A percentile compares a stretch with the other conserved stretches of the same genome.
These are phyloP conservation scores for Ustilaginoidea virens DNA, from an alignment of 2,329 filamentous ascomycete genomes.

Conservation along the genomic window DNA sequence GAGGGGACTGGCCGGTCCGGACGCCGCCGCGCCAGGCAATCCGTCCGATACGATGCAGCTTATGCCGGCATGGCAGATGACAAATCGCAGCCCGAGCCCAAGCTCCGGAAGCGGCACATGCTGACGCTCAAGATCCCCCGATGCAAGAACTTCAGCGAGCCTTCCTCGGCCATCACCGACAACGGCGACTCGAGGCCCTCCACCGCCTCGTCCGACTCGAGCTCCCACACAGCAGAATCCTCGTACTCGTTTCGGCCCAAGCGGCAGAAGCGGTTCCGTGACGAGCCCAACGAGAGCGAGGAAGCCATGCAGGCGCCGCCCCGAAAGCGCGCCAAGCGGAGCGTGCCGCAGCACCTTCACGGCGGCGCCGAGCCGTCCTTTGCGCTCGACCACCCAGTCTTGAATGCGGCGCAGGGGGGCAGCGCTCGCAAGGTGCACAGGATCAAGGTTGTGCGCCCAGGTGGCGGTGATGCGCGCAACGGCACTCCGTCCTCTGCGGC, in stretches of 20 bases:
- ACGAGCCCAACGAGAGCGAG: conserved; percentile 29
- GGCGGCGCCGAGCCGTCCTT: conserved; percentile 6
- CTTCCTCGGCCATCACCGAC: conserved; percentile 19
- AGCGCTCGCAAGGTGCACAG: conserved; percentile 19
- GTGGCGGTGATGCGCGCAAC: conserved; percentile 12
- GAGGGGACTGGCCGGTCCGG: conserved; percentile 6
- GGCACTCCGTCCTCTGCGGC: conserved; percentile 13
- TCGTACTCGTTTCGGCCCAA: conserved; percentile 39
- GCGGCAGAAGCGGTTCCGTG: conserved; percentile 36
- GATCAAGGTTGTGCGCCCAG: conserved; percentile 22
- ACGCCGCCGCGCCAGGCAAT: conserved; percentile 6
- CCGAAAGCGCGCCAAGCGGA: conserved; percentile 22
- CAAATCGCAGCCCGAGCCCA: conserved; percentile 11
- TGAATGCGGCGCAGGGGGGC: conserved; percentile 9
- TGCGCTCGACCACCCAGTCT: conserved; percentile 8
- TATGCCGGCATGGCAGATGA: conserved; percentile 6
- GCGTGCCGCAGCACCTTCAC: conserved; percentile 6
- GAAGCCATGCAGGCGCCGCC: conserved; percentile 19
- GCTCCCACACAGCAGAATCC: conserved; percentile 31
- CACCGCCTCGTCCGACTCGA: conserved; percentile 36
- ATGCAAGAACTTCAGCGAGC: conserved; percentile 22
- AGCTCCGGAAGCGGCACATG: conserved; percentile 16
- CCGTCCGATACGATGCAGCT: conserved; percentile 5
- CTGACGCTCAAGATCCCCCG: conserved; percentile 25
- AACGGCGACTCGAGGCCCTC: conserved; percentile 34